Conservation (phyloP, 2,329 filamentous ascomycete genomes). For the Exserohilum turcica region DNA sequence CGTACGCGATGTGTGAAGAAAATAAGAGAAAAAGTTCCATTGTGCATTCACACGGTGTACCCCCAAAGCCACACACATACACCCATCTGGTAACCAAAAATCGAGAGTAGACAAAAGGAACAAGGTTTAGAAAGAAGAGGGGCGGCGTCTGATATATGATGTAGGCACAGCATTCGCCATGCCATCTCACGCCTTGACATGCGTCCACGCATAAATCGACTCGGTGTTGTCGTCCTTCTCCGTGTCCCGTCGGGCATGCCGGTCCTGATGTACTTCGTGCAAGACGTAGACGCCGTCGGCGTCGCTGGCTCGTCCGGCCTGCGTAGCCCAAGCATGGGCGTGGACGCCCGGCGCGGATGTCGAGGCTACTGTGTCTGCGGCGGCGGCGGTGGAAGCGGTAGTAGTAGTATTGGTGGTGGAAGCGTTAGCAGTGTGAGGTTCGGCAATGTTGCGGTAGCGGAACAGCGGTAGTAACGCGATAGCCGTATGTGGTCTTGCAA, state of each 20-base stretch:
- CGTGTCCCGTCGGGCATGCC: conserved; percentile 9
- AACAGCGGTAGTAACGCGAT: conserved; percentile 29
- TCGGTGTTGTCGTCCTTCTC: conserved; percentile 9
- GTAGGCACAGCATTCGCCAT: no score
- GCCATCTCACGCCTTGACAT: background rate
- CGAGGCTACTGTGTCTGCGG: background rate
- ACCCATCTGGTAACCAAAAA: no score
- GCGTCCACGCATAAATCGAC: background rate
- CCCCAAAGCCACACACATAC: no score
- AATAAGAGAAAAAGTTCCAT: no score
- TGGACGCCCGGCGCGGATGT: conserved; percentile 17
- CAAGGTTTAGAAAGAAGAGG: no score
- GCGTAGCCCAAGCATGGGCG: conserved; percentile 33
- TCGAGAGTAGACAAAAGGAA: no score
- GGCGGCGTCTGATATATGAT: no score
- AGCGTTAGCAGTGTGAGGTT: background rate
- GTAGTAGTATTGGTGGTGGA: background rate
- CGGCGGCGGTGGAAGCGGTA: background rate
- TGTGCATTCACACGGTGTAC: no score
- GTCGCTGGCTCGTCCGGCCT: conserved; percentile 10
- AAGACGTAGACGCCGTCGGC: conserved; percentile 31
- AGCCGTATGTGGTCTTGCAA: conserved; percentile 11
- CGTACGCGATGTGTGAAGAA: no score
- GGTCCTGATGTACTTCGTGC: conserved; percentile 31
- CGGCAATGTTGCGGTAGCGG: conserved; percentile 7